phyloP scores from a whole-genome alignment of 495 filamentous ascomycete species.

The Penicillium egyptiacum region DNA sequence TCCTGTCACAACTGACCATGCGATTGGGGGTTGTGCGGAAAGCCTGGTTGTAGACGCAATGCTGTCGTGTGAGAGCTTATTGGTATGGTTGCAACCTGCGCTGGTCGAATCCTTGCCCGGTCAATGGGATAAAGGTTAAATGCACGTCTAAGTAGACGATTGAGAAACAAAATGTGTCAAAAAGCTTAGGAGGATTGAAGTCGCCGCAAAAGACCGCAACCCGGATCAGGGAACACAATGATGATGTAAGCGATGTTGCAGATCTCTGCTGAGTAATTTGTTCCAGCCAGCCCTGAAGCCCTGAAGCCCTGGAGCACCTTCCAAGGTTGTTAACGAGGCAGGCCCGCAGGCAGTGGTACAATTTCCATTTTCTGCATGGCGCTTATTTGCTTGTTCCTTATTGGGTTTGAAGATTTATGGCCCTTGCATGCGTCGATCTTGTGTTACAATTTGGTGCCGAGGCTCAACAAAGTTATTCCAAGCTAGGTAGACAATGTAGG shows the following conservation, averaged over 20 bases:
- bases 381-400: background rate
- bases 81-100: background rate
- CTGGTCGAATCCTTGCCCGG: background rate
- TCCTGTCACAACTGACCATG: conserved; percentile 9
- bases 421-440: conserved; percentile 8
- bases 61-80: conserved; percentile 15
- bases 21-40: conserved; percentile 15
- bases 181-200: background rate
- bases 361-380: conserved; percentile 1
- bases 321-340: too few species aligned
- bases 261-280: conserved; percentile 12
- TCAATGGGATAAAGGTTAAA: background rate
- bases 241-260: conserved; percentile 15
- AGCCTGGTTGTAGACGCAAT: conserved; percentile 10
- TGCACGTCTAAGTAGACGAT: background rate
- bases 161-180: background rate
- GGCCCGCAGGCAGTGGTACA: background rate
- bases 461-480: background rate
- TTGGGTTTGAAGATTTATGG: background rate
- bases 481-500: background rate
- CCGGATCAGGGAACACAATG: conserved; percentile 7
- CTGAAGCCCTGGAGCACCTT: too few species aligned
- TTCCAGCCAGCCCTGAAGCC: background rate
- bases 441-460: background rate
- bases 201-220: background rate